Evolutionary conservation across 257 asterid genomes (phyloP).

Genomic region (Solanum arcanum): DNA sequence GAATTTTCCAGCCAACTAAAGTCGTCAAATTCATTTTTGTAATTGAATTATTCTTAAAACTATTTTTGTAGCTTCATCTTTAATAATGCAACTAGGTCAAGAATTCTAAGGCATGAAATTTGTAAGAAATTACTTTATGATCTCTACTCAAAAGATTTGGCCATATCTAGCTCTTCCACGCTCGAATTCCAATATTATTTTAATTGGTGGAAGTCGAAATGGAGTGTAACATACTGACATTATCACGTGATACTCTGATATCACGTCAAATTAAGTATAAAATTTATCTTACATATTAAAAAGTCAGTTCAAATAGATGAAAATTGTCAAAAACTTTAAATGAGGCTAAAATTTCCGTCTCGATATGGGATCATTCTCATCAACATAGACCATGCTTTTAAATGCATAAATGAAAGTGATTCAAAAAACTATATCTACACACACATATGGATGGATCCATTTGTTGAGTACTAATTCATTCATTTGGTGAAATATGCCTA

Average conservation of each 20-base stretch:
- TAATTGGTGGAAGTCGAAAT: too few species aligned
- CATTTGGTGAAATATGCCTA: not conserved
- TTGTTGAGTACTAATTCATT: not conserved
- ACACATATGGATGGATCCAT: not conserved
- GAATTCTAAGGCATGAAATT: not conserved
- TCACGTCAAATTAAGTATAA: not conserved
- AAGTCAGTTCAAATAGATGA: fast-evolving
- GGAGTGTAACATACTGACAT: too few species aligned
- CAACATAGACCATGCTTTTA: not conserved
- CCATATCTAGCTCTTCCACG: not conserved
- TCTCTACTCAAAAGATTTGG: not conserved
- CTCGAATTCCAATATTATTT: too few species aligned
- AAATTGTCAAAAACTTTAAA: not conserved
- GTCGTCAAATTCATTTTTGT: not conserved
- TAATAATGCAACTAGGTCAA: not conserved
- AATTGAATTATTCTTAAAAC: not conserved
- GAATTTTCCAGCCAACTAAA: not conserved
- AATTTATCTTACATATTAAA: not conserved
- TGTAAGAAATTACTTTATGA: not conserved
- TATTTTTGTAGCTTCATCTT: not conserved
- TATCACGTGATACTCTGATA: not conserved
- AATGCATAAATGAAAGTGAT: not conserved
- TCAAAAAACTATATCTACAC: not conserved
- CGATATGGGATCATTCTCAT: not conserved
- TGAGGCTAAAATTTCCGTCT: not conserved